Evolutionary conservation across 768 basidiomycete species (phyloP).

Genomic region (Artomyces pyxidatus): DNA sequence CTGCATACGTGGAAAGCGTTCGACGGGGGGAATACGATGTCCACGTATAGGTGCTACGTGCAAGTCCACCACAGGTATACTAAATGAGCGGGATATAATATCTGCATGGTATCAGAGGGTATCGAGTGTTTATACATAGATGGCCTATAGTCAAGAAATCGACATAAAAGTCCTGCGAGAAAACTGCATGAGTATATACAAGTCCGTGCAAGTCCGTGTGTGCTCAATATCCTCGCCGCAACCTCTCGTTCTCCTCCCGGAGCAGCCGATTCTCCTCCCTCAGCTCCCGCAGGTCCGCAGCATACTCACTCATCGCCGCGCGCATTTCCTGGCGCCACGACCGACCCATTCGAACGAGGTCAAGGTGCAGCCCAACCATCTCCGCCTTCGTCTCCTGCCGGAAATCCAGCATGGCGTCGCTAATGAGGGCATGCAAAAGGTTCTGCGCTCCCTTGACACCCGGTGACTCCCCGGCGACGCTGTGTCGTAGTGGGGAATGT

Average conservation of each 20-base stretch:
- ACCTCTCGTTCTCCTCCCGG: conserved; percentile 57
- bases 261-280: conserved; percentile 42
- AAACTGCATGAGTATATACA: too few relatives aligned
- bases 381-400: conserved; percentile 63
- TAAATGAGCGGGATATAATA: too few relatives aligned
- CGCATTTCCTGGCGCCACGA: conserved; percentile 61
- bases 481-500: conserved; percentile 26
- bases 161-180: background rate
- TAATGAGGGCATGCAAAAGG: conserved; percentile 54
- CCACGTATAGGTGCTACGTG: too few relatives aligned
- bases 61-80: too few relatives aligned
- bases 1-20: too few relatives aligned
- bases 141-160: background rate
- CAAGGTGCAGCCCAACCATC: conserved; percentile 68
- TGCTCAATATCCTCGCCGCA: conserved; percentile 31
- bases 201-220: background rate
- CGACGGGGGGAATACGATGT: too few relatives aligned
- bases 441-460: conserved; percentile 41
- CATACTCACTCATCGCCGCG: conserved; percentile 52
- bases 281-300: conserved; percentile 42
- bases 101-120: background rate
- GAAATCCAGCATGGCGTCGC: conserved; percentile 68
- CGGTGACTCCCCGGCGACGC: conserved; percentile 31
- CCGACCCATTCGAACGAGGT: conserved; percentile 62
- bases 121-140: too few relatives aligned